Base-by-base conservation (phyloP, 805 yeast species). In the Groenewaldozyma salmanticensis region DNA sequence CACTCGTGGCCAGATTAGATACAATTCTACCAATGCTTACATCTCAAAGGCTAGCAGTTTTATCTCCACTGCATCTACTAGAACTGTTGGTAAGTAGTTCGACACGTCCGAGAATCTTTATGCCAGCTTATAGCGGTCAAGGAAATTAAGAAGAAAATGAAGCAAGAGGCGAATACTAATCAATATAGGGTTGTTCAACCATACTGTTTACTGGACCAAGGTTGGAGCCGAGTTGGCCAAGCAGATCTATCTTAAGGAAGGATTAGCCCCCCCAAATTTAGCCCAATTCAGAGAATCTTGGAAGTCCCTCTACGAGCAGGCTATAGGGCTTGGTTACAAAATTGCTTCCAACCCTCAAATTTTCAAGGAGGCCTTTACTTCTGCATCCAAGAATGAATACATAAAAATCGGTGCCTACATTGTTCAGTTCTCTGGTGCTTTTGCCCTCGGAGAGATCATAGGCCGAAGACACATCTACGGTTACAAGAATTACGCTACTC, bases 401-500 rank as follows among this genome's bases (percentile, higher is more conserved):
- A 64, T 77, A 54, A 77, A 75, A 66, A 82, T 73, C 61, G 80
- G 81, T 54, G 80, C 88, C 31, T 78, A 76, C 66, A 79, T 77
- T 52, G 67, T 87, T 52, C 98, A 92, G 69, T 67, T 90, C 42
- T 70, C 84, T 51, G 98, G 96, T 50, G 74, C 88, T 62, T 92
- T 87, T 67, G 77, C 96, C 21, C 72, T 90, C 36, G 98, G 98
- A 61, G 98, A 92, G 74, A 77, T 88, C 53, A 73, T 92, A 58
- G 98, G 98, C 59, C 86, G 97, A 74, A 82, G 97, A 72, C 77
- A 83, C 58, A 55, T 92, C 46, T 83, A 87, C 58, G 96, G 96
- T 53, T 90, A 92, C 73, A 38, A 44, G 22, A 41, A 46, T 31
- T 42, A 42, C 21, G 29, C 35, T 27, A 20, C 21, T 18, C 27